Evolutionary conservation across 1,139 yeast species (phyloP), one percentile per base, ranked within the genome.

Genomic region (Groenewaldozyma auringiensis): DNA sequence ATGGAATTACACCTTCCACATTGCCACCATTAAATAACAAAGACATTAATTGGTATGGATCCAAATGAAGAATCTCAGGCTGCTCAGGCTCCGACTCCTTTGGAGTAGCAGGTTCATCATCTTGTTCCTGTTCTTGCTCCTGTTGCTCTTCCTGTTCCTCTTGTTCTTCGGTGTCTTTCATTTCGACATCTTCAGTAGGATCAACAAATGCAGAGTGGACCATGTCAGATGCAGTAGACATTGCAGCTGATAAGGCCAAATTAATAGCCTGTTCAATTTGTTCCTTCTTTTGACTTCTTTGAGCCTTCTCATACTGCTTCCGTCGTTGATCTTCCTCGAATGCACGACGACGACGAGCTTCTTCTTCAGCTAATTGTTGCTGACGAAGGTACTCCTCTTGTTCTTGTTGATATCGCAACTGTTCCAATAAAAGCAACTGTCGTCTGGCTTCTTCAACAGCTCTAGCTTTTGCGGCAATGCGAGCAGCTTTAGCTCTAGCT

Each of bases 141-240:
- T 8, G 21, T 11, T 14, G 25, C 21, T 17, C 40, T 8, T 21
- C 31, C 25, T 25, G 21, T 17, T 34, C 37, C 14, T 44, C 35
- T 35, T 9, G 35, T 16, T 20, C 29, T 3, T 33, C 38, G 11
- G n/a, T 16, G 9, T 32, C 31, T n/a, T 34, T 37, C 27, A 21
- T 21, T 25, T 39, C 46, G 17, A 38, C 46, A 2, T 17, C 42
- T 17, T 44, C 31, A 3, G 44, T 16, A 29, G 20, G 27, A 25
- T 25, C 29, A 25, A 11, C 11, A 11, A 25, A 25, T 6, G 29
- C 29, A 25, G 29, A 25, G 29, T 25, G 29, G 6, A 11, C 29
- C 29, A 25, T 25, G n/a, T 32, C 16, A 16, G 20, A 35, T 9
- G 38, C 38, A 41, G 18, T 9, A 25, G 43, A 31, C 38, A 31